Conservation (phyloP, 345 rosid genomes). For the Eucalyptus albens region DNA sequence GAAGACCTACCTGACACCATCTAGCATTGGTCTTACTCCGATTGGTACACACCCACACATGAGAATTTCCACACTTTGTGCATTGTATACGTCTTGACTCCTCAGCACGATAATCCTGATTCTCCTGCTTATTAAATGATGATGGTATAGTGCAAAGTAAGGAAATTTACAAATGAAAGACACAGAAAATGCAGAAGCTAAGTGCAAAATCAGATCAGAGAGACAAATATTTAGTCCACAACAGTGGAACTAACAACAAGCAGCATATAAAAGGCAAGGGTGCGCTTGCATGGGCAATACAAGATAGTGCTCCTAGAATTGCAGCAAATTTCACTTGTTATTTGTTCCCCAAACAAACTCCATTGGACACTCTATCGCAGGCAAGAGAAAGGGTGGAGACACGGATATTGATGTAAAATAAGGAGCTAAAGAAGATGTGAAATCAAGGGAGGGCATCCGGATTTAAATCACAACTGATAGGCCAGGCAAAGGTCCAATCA, state of each 20-base stretch:
- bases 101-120: slow-evolving; percentile 56
- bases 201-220: background rate
- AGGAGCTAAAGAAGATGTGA: background rate
- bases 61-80: slow-evolving; percentile 86
- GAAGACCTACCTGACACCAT: slow-evolving; percentile 83
- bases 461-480: background rate
- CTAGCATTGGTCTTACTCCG: slow-evolving; percentile 80
- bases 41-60: slow-evolving; percentile 92
- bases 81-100: slow-evolving; percentile 97
- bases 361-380: background rate
- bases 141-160: background rate
- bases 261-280: background rate
- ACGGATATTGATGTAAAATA: background rate
- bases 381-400: background rate
- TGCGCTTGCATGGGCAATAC: background rate
- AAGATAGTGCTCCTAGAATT: background rate
- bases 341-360: background rate
- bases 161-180: background rate
- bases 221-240: background rate
- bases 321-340: background rate
- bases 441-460: background rate
- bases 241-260: background rate
- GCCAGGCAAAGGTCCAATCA: background rate
- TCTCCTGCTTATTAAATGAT: slow-evolving; percentile 25
- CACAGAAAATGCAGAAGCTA: background rate